phyloP scores from a whole-genome alignment of 192 early-diverging fungal species.

The Coemansia sp. region DNA sequence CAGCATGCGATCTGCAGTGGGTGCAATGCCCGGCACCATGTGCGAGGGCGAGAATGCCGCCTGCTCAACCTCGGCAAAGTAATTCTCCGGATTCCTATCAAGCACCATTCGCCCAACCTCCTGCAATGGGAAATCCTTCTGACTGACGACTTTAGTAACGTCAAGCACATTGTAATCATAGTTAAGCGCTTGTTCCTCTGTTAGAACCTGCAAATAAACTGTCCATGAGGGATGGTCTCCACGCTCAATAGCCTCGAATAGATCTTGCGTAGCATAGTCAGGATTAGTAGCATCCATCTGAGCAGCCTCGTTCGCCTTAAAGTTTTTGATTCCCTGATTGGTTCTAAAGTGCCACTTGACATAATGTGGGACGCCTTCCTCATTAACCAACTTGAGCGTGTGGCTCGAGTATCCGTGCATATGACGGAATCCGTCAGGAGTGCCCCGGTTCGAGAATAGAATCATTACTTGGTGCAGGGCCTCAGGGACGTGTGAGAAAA shows the following conservation, averaged over 20 bases:
- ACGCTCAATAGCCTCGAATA: conserved; percentile 62
- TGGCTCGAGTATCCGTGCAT: conserved; percentile 50
- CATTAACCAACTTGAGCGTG: conserved; percentile 57
- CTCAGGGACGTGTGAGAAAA: conserved; percentile 58
- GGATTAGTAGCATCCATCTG: conserved; percentile 54
- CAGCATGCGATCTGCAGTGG: conserved; percentile 66
- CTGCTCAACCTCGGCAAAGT: conserved; percentile 76
- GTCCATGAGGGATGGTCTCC: conserved; percentile 68
- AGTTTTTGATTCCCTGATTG: conserved; percentile 60
- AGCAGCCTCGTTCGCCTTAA: conserved; percentile 56
- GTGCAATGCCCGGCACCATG: conserved; percentile 68
- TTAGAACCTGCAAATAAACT: conserved; percentile 64
- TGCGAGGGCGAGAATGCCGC: conserved; percentile 68
- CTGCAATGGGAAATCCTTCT: conserved; percentile 63
- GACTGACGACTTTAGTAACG: conserved; percentile 66
- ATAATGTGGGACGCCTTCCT: conserved; percentile 59
- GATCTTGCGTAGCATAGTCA: conserved; percentile 62
- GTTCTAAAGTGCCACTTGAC: conserved; percentile 86
- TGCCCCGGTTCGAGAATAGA: conserved; percentile 72
- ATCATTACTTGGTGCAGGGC: conserved; percentile 60
- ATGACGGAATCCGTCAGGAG: conserved; percentile 60
- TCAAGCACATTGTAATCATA: conserved; percentile 70
- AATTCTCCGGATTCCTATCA: conserved; percentile 71
- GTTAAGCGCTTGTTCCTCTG: conserved; percentile 57
- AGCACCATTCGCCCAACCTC: conserved; percentile 70